These are phyloP conservation scores for Penicillium turbatum DNA, from an alignment of 495 filamentous ascomycete species.

Conservation along the genomic window DNA sequence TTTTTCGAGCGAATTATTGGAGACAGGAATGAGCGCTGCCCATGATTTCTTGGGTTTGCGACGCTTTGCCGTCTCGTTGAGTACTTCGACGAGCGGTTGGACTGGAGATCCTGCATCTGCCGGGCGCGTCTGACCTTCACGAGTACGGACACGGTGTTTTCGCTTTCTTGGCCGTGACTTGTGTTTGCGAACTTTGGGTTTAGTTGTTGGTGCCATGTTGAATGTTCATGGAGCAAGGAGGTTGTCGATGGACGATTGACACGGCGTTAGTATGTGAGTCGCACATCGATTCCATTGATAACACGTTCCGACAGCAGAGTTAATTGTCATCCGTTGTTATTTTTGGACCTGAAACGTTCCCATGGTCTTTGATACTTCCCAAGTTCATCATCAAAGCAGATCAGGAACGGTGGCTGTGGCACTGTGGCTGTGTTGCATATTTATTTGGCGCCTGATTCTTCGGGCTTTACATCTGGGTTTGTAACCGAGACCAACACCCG, in stretches of 20 bases:
- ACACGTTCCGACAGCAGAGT: neutral
- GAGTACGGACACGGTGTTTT: neutral
- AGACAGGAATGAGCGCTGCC: slow-evolving; percentile 6
- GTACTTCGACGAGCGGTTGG: neutral
- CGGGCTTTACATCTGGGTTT: neutral
- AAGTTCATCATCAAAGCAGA: neutral
- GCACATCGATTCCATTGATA: neutral
- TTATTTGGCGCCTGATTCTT: neutral
- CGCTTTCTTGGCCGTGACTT: neutral
- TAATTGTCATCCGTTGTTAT: neutral
- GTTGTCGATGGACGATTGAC: neutral
- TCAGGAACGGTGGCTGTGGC: neutral
- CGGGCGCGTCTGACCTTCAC: neutral
- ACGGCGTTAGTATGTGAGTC: neutral
- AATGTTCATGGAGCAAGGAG: neutral
- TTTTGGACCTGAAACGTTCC: neutral
- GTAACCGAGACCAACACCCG: too few relatives aligned
- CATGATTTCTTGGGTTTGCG: neutral
- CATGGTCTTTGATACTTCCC: slow-evolving; percentile 1
- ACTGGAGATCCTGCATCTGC: neutral
- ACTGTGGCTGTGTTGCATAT: slow-evolving; percentile 1
- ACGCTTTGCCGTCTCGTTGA: slow-evolving; percentile 4
- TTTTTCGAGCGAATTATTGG: slow-evolving; percentile 22
- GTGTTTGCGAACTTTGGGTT: slow-evolving; percentile 8
- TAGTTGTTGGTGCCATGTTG: slow-evolving; percentile 8